A percentile compares a stretch with the other conserved stretches of the same genome.
Conservation (phyloP, 2,329 filamentous ascomycete genomes). For the Diatrype stigma region DNA sequence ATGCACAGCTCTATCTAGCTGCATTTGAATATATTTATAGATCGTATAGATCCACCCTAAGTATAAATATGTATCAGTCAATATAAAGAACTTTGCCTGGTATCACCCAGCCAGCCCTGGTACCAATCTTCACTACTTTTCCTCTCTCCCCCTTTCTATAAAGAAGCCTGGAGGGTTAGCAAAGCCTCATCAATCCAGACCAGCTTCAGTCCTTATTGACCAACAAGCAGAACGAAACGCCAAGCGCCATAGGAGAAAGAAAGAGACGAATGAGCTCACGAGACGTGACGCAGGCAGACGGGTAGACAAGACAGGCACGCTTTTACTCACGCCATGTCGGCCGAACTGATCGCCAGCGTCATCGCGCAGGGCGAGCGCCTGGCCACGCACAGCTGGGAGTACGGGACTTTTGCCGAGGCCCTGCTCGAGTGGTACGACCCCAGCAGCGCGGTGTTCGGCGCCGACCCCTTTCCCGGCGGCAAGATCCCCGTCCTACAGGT, state of each 20-base stretch:
- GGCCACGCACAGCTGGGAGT: conserved; percentile 25
- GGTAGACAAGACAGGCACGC: background rate
- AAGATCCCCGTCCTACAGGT: conserved; percentile 31
- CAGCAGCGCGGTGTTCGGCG: conserved; percentile 18
- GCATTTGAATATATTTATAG: too few species aligned
- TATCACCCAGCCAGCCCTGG: too few species aligned
- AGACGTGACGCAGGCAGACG: too few species aligned
- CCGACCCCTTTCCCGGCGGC: conserved; percentile 26
- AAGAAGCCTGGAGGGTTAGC: too few species aligned
- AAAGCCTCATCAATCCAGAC: too few species aligned
- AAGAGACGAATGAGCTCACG: too few species aligned
- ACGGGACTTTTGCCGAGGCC: conserved; percentile 20
- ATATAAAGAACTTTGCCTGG: too few species aligned
- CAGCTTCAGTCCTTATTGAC: background rate
- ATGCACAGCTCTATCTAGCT: too few species aligned
- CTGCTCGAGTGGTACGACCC: conserved; percentile 22
- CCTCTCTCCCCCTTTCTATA: too few species aligned
- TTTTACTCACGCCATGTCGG: conserved; percentile 8
- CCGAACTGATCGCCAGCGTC: conserved; percentile 18
- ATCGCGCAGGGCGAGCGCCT: conserved; percentile 19
- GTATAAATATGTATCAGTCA: too few species aligned
- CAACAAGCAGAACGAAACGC: background rate
- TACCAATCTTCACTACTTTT: too few species aligned
- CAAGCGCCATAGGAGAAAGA: background rate
- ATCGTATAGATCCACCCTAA: too few species aligned